phyloP scores from a whole-genome alignment of 176 grass and related monocot genomes.

The Hordeum vulgare region MorexV3_pseudomolecules_assembly NC_058524.1:79334192-79334691 shows the following conservation, averaged over 20 bases:
- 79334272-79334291: too few species aligned
- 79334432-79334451: neutral
- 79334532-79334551: neutral
- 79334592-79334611: neutral
- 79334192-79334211: neutral
- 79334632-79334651: neutral
- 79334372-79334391: neutral
- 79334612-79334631: neutral
- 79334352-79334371: constrained; percentile 6
- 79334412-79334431: neutral
- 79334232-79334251: neutral
- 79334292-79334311: neutral
- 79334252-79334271: neutral
- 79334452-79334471: neutral
- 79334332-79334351: neutral
- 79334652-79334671: too few species aligned
- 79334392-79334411: neutral
- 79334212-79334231: neutral
- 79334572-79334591: neutral
- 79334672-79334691: constrained; percentile 10
- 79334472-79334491: neutral
- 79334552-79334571: neutral
- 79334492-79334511: too few species aligned
- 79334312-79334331: neutral
- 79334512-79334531: neutral